Conservation (phyloP, 2,329 filamentous ascomycete species). For the Aspergillus hiratsukae region DNA sequence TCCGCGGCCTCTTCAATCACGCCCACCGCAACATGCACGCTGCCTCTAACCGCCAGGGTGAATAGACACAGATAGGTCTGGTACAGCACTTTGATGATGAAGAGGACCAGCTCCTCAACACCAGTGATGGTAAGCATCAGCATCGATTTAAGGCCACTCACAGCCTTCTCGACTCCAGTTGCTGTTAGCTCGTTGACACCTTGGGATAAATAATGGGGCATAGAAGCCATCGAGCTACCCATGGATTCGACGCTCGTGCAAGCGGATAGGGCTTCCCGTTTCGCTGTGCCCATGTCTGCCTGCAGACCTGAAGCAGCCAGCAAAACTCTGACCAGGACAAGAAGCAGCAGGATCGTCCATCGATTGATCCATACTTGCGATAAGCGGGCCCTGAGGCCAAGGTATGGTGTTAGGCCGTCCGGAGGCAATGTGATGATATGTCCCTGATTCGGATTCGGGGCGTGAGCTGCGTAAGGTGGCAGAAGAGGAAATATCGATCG, state of each 20-base stretch:
- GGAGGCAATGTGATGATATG: slow-evolving; percentile 57
- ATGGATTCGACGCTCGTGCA: slow-evolving; percentile 90
- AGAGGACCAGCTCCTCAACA: slow-evolving; percentile 82
- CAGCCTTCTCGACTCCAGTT: slow-evolving; percentile 70
- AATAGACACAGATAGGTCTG: slow-evolving; percentile 88
- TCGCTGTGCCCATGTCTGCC: slow-evolving; percentile 69
- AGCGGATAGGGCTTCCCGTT: slow-evolving; percentile 76
- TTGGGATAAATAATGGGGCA: slow-evolving; percentile 89
- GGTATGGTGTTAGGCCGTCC: slow-evolving; percentile 78
- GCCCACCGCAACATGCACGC: slow-evolving; percentile 64
- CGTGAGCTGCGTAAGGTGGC: slow-evolving; percentile 38
- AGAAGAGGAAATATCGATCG: slow-evolving; percentile 35
- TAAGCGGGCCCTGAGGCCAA: slow-evolving; percentile 80
- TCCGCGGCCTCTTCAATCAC: slow-evolving; percentile 57
- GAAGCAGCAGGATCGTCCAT: slow-evolving; percentile 86
- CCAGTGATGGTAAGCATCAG: slow-evolving; percentile 74
- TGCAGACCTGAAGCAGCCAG: slow-evolving; percentile 70
- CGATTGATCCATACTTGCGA: slow-evolving; percentile 97
- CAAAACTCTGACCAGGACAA: slow-evolving; percentile 77
- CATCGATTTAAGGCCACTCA: slow-evolving; percentile 74
- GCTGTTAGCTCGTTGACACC: slow-evolving; percentile 86
- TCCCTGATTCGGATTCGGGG: slow-evolving; percentile 50
- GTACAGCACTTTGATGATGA: slow-evolving; percentile 87
- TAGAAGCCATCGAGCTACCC: slow-evolving; percentile 92
- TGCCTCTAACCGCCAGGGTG: slow-evolving; percentile 74